phyloP scores from a whole-genome alignment of 495 filamentous ascomycete genomes.

The Clavariopsis aquatica region DNA sequence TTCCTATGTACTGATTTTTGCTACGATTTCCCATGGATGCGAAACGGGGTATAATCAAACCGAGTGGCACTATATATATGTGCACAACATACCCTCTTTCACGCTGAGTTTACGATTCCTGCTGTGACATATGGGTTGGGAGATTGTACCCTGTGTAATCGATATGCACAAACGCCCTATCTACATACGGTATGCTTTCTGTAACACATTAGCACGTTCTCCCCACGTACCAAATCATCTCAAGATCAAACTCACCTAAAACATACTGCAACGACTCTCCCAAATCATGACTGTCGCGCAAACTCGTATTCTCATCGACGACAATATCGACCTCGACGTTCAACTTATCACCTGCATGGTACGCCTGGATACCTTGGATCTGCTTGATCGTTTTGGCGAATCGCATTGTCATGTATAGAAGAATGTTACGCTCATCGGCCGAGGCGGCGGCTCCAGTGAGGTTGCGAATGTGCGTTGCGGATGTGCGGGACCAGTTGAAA shows the following conservation, averaged over 20 bases:
- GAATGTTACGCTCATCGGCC: constrained; percentile 76
- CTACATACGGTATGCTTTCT: constrained; percentile 69
- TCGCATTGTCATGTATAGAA: constrained; percentile 91
- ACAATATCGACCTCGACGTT: constrained; percentile 86
- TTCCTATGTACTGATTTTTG: no score
- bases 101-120: constrained; percentile 42
- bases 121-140: constrained; percentile 82
- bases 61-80: not conserved
- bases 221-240: not conserved
- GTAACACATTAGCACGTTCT: not conserved
- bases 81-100: not conserved
- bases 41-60: not conserved
- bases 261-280: constrained; percentile 90
- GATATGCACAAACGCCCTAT: constrained; percentile 72
- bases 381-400: constrained; percentile 87
- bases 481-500: constrained; percentile 78
- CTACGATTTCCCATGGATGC: no score
- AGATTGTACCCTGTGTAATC: constrained; percentile 82
- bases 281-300: constrained; percentile 86
- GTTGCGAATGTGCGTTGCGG: constrained; percentile 75
- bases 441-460: constrained; percentile 80
- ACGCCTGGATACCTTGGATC: constrained; percentile 85
- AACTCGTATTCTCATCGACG: constrained; percentile 71
- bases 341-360: constrained; percentile 85
- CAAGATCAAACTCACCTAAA: constrained; percentile 49